A percentile compares a stretch with the other conserved stretches of the same genome.
These are phyloP conservation scores for Chaetomium sp. DNA, from an alignment of 2,329 filamentous ascomycete species.

Conservation along the genomic window DNA sequence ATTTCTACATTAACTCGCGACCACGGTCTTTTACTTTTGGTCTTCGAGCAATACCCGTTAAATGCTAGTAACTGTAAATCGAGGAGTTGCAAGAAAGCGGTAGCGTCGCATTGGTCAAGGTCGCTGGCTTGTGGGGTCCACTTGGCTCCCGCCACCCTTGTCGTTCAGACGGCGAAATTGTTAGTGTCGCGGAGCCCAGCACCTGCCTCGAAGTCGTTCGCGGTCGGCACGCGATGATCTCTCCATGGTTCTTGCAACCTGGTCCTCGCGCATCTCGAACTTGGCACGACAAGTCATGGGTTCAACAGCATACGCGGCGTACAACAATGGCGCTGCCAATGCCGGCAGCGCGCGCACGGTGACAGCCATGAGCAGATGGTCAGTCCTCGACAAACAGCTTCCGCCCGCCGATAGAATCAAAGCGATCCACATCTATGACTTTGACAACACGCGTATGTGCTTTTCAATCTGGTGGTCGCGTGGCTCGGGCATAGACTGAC, in stretches of 20 bases:
- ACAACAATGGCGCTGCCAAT: slow-evolving; percentile 32
- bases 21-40: no score
- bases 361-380: slow-evolving; percentile 83
- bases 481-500: neutral
- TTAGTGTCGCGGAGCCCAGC: slow-evolving; percentile 15
- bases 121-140: neutral
- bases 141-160: slow-evolving; percentile 6
- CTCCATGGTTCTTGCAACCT: slow-evolving; percentile 31
- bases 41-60: no score
- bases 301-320: slow-evolving; percentile 31
- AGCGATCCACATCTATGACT: slow-evolving; percentile 91
- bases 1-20: no score
- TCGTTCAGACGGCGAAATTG: slow-evolving; percentile 26
- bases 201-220: slow-evolving; percentile 5
- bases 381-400: slow-evolving; percentile 70
- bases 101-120: neutral
- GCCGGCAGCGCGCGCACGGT: slow-evolving; percentile 53
- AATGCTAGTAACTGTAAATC: neutral
- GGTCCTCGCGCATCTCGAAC: slow-evolving; percentile 26
- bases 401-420: slow-evolving; percentile 72
- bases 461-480: neutral
- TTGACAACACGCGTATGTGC: slow-evolving; percentile 85
- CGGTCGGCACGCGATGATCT: slow-evolving; percentile 19
- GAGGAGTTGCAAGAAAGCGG: neutral
- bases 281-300: slow-evolving; percentile 32